Base-by-base conservation (phyloP, 164 flowering plant species). In the Buxus sempervirens region DNA sequence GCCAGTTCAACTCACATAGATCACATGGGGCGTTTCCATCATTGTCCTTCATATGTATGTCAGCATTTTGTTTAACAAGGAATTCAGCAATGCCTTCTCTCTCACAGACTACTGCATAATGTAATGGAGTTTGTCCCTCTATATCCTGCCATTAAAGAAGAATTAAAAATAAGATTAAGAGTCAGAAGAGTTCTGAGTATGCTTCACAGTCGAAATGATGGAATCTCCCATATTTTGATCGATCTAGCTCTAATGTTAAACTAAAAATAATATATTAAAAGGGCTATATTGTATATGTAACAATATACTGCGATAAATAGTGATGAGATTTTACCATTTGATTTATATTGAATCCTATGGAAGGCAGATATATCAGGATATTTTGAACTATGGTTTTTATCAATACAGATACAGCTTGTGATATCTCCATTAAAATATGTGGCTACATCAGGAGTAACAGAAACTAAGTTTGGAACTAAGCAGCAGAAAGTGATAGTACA, bases 101-200 rank as follows among this genome's bases (percentile, higher is more conserved):
- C 51, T 93, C 98, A 57, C 99, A 96, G 48, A 84, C 79, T 57
- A 77, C 90, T 38, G 98, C 99, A 79, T 93, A 93, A 76, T 96
- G 99, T 78, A 93, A 67, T 9, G 99, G 82, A 9, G 96, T 90
- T 76, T 90, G 98, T 28, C 99, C 99, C 63, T 96, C 98, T 67
- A 80, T 75, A 70, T 95, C 98, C 98, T 94, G 60, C 67, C 69
- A 72, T 19, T 9, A 42, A 10, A 12, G 4, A 23, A 16, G 27
- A 24, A 56, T 22, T 9, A 61, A 5, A 9, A 23, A 6, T 19
- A 55, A 16, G 10, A n/a, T 48, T 20, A 49, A 24, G 7, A 23
- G 18, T 22, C n/a, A n/a, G n/a, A n/a, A n/a, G n/a, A n/a, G n/a
- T n/a, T n/a, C n/a, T n/a, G n/a, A n/a, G n/a, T n/a, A n/a, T n/a